Conservation (phyloP, 441 rosid species). For the Capsella rubella region DNA sequence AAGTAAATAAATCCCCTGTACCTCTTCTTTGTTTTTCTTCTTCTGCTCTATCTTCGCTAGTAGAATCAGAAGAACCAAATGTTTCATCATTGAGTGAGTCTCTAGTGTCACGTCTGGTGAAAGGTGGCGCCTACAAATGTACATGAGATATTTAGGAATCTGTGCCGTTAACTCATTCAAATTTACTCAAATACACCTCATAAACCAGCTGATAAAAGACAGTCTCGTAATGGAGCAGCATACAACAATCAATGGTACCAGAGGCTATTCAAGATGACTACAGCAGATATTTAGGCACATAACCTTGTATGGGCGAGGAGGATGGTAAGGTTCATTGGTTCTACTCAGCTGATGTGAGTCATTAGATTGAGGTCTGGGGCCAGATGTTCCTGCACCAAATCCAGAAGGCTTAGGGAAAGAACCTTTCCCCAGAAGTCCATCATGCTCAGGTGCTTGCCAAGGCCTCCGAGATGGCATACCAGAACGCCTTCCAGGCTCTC, state of each 20-base stretch:
- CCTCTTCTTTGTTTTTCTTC: constrained; percentile 99
- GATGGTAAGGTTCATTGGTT: constrained; percentile 91
- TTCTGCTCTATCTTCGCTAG: constrained; percentile 89
- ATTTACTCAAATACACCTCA: constrained; percentile 18
- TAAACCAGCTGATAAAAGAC: constrained; percentile 29
- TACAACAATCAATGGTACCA: constrained; percentile 14
- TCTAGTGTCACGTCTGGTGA: constrained; percentile 64
- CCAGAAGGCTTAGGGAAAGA: constrained; percentile 89
- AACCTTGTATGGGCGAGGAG: constrained; percentile 98
- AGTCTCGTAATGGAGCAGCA: constrained; percentile 28
- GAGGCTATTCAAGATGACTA: constrained; percentile 26
- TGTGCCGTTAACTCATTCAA: constrained; percentile 19
- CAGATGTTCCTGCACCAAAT: constrained; percentile 64
- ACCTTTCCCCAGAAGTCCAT: constrained; percentile 99
- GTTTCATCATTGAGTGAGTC: constrained; percentile 94
- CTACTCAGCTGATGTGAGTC: constrained; percentile 68
- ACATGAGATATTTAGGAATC: constrained; percentile 33
- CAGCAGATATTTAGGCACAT: constrained; percentile 36
- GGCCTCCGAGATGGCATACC: constrained; percentile 78
- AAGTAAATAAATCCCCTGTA: constrained; percentile 44
- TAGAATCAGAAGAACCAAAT: constrained; percentile 85
- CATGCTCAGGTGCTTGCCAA: constrained; percentile 94
- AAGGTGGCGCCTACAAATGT: constrained; percentile 78
- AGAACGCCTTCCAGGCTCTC: constrained; percentile 77
- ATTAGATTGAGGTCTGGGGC: constrained; percentile 68